phyloP scores from a whole-genome alignment of 495 filamentous ascomycete genomes.

The Hypoxylon fuscum region DNA sequence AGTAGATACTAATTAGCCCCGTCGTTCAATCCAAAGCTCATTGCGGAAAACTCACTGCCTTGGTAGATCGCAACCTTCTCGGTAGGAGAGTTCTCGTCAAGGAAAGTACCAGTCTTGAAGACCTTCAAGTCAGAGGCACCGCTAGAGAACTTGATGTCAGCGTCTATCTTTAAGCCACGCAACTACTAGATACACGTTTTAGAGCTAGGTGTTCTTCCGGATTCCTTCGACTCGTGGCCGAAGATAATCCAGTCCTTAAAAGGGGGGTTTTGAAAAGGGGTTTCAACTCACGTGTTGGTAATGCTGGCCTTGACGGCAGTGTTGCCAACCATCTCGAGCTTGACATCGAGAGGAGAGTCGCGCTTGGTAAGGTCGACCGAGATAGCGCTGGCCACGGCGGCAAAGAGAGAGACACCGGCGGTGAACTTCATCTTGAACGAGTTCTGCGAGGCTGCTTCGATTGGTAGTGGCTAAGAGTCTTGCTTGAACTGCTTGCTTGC shows the following conservation, averaged over 20 bases:
- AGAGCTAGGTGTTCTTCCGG: too few species aligned
- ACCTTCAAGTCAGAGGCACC: slow-evolving; percentile 64
- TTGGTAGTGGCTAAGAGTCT: slow-evolving; percentile 3
- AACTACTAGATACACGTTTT: too few species aligned
- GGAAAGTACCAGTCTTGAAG: slow-evolving; percentile 70
- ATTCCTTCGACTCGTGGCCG: neutral
- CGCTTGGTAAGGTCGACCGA: slow-evolving; percentile 55
- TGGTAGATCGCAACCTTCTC: slow-evolving; percentile 68
- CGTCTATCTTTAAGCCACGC: neutral
- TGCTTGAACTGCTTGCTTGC: slow-evolving; percentile 32
- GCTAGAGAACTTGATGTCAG: slow-evolving; percentile 19
- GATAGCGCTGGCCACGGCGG: slow-evolving; percentile 54
- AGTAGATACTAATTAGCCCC: neutral
- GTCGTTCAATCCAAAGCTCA: neutral
- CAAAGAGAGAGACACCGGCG: slow-evolving; percentile 50
- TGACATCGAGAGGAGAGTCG: slow-evolving; percentile 58
- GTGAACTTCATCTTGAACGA: slow-evolving; percentile 50
- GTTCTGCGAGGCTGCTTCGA: neutral
- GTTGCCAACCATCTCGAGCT: slow-evolving; percentile 61
- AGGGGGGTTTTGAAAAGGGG: neutral
- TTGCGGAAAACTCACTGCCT: slow-evolving; percentile 50
- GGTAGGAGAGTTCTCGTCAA: slow-evolving; percentile 61
- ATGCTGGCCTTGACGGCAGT: slow-evolving; percentile 68
- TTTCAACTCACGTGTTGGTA: slow-evolving; percentile 58
- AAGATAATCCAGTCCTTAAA: too few species aligned